Base-by-base conservation (phyloP, 192 early-diverging fungal genomes). In the Rhizophagus sp. region DNA sequence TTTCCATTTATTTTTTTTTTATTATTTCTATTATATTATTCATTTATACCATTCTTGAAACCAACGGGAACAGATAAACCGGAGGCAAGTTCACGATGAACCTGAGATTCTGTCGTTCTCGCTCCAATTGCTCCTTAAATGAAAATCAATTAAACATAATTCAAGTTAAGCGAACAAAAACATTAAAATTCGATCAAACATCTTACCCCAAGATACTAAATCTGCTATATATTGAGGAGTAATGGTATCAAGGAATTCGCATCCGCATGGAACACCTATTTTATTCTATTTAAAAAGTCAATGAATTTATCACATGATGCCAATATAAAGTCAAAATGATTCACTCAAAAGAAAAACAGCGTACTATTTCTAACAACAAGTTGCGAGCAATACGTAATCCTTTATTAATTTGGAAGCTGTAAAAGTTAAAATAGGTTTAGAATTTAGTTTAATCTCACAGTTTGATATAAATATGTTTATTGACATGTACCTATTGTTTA, bases 181-280 rank as follows among this genome's bases (percentile, higher is more conserved):
- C 6, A 24, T 71, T 22, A 25, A 15, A 25, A 61, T 39, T 7
- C 34, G 22, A 73, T 73, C 30, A 22, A n/a, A 24, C 3, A 7
- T 15, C 62, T 72, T 70, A 84, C 90, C 93, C 93, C 92, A 93
- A 67, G 88, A 84, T 72, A 93, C 89, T 39, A 94, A 86, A 84
- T 94, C 94, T 66, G 92, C 94, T 30, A 92, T 88, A 79, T 93
- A 95, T 84, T 95, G 94, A 64, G 94, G 94, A 36, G 92, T 93
- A 68, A 95, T 94, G 0, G 94, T 95, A 80, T 95, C 94, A 44
- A 95, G 81, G 74, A 95, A 90, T 83, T 95, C 94, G 82, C 89
- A 89, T 68, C 90, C 94, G 47, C 90, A 90, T 34, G 94, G 93
- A 73, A 95, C 81, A 24, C 94, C 94, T 82, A 91, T 87, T 80